Conservation (phyloP, 768 basidiomycete species). For the Lentinus brumalis region DNA sequence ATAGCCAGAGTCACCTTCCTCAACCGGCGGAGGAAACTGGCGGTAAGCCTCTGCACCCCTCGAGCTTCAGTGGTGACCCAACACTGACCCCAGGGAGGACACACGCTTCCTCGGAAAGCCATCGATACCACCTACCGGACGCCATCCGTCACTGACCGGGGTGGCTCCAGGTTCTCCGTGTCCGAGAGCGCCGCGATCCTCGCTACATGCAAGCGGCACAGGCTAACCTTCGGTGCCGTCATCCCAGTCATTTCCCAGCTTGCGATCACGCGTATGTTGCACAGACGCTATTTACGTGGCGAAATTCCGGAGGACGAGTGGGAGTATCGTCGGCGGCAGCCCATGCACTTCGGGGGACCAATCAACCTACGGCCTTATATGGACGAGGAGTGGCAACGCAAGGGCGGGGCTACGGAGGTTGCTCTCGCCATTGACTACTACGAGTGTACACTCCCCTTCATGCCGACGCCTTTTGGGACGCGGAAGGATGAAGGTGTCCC, state of each 20-base stretch:
- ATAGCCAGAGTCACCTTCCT: constrained; percentile 40
- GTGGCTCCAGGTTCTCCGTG: constrained; percentile 27
- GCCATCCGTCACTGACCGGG: constrained; percentile 38
- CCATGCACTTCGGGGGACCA: constrained; percentile 51
- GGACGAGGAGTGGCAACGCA: constrained; percentile 46
- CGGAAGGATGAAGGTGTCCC: constrained; percentile 33
- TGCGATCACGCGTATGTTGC: constrained; percentile 52
- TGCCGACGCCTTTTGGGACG: constrained; percentile 38
- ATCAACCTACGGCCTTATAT: constrained; percentile 54
- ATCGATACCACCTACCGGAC: constrained; percentile 37
- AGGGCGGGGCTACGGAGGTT: constrained; percentile 49
- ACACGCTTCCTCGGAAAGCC: constrained; percentile 50
- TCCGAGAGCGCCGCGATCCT: constrained; percentile 36
- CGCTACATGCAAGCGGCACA: constrained; percentile 41
- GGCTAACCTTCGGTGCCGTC: constrained; percentile 53
- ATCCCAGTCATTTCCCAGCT: constrained; percentile 53
- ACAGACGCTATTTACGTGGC: constrained; percentile 47
- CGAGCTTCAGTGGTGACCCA: not conserved
- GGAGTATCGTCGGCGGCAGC: constrained; percentile 50
- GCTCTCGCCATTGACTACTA: constrained; percentile 46
- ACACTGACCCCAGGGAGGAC: constrained; percentile 49
- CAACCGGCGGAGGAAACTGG: constrained; percentile 35
- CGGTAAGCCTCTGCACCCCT: constrained; percentile 32
- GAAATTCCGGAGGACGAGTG: constrained; percentile 54
- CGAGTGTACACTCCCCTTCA: constrained; percentile 46